Base-by-base conservation (phyloP, 768 basidiomycete genomes). In the Auricularia heimuer region DNA sequence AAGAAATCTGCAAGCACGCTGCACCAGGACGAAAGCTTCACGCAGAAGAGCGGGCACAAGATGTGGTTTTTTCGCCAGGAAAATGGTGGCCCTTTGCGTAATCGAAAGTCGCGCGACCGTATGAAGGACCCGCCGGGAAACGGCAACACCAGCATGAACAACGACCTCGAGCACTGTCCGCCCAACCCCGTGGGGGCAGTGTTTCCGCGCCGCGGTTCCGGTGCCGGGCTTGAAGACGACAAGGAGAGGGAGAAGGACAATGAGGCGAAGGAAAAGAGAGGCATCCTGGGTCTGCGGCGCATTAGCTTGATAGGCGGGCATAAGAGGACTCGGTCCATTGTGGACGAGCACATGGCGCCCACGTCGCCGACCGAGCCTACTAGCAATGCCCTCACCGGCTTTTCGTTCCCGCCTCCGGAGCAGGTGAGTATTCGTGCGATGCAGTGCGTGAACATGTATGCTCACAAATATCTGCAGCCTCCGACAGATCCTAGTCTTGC, bases 61-160 rank as follows among this genome's bases (percentile, higher is more conserved):
- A n/a, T 24, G 24, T 60, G 56, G 56, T 60, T 60, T 60, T 60
- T 60, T 60, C 56, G 34, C 24, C 24, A 35, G 24, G 56, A 60
- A 1, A 34, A 29, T 29, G 56, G 56, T 60, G 56, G 56, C 34
- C 29, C 29, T 12, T 14, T 60, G 56, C 56, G 56, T 60, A 24
- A 24, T 60, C 56, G 56, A 12, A 60, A 60, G 29, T 33, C 29
- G 14, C 56, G 56, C 56, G 56, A 60, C 56, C 24, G 34, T 4
- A 29, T 60, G 29, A 60, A 60, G 34, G 56, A 35, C 29, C 56
- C 56, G 0, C 56, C 56, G 11, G 56, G 56, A 11, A 56, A 45
- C 47, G 47, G 47, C 47, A 51, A 16, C 47, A 51, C 8, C 47
- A 51, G 47, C 47, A 18, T 29, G 29, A 29, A 29, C 29, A 29